Evolutionary conservation across 2,329 filamentous ascomycete genomes (phyloP), one percentile per base, ranked within the genome.

Genomic region (Exophiala dermatitidis): DNA sequence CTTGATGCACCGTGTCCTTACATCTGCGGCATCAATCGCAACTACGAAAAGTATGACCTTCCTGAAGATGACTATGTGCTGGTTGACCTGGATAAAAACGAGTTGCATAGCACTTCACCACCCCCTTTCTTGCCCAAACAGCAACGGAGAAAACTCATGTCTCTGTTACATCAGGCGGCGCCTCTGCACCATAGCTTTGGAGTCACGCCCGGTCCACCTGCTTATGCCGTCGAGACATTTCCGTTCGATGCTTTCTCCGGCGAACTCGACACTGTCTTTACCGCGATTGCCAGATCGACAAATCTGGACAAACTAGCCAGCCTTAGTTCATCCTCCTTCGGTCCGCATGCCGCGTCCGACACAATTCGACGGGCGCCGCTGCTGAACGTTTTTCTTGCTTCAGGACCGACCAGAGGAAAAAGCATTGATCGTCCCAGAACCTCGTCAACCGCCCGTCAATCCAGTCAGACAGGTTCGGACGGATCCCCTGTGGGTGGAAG

Each of bases 1-100:
- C 78, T 98, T 12, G 93, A 97, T 64, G 91, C 91, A 1, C 91
- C 91, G 2, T 97, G 93, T 63, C 93, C 93, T 0, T 98, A 97
- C 65, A 95, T 98, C 61, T 89, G 97, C 41, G 93, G 93, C 46
- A 88, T 98, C 53, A 93, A 98, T 72, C 82, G 90, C 61, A 83
- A 90, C 53, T 97, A 97, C 67, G 88, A 94, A 63, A 82, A 82
- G 53, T 81, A 90, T 44, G 85, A 90, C 62, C 79, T 97, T 40
- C 93, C 93, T 0, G 89, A 95, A 4, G 93, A 97, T 64, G 93
- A 97, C 66, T 97, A 91, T 68, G 90, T 97, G 12, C 76, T 97
- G 10, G 90, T 97, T 34, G 93, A 98, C 69, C 76, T 98, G 48
- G 93, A 98, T 69, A 83, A 86, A 67, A 88, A 98, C 69, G 84